phyloP scores from a whole-genome alignment of 176 grass and related monocot species.

The Aegilops longissima region DNA sequence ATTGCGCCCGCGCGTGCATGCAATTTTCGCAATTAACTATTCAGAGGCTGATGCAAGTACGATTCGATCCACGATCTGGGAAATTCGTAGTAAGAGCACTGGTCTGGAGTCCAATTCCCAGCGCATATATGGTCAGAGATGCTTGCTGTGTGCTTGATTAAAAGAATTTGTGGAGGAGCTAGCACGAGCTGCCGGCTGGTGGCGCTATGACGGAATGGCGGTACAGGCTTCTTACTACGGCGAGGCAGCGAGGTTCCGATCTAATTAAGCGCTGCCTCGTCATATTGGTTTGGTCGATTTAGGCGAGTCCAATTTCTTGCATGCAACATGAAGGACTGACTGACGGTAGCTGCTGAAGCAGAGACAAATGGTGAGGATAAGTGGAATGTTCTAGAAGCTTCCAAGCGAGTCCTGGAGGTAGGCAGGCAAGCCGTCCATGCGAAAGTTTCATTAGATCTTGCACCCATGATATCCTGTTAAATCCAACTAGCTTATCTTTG shows the following conservation, averaged over 20 bases:
- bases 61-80: neutral
- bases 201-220: no score
- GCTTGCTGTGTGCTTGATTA: neutral
- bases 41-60: neutral
- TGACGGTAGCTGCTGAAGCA: neutral
- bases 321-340: neutral
- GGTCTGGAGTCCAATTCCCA: neutral
- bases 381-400: constrained; percentile 12
- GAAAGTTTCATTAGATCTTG: neutral
- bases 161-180: neutral
- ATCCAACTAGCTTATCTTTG: neutral
- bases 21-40: neutral
- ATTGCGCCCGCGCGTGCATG: neutral
- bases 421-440: neutral
- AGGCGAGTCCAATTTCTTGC: neutral
- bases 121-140: neutral
- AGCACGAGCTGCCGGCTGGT: neutral
- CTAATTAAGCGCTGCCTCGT: neutral
- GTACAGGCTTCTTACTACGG: neutral
- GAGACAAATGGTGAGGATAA: neutral
- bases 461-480: neutral
- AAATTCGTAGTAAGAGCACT: neutral
- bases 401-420: neutral
- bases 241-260: neutral
- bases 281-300: neutral